Percentiles rank a stretch among this genome's conserved stretches.
Evolutionary conservation across 306 rosid species (phyloP).

Genomic region (Dalbergia cultrata): DNA sequence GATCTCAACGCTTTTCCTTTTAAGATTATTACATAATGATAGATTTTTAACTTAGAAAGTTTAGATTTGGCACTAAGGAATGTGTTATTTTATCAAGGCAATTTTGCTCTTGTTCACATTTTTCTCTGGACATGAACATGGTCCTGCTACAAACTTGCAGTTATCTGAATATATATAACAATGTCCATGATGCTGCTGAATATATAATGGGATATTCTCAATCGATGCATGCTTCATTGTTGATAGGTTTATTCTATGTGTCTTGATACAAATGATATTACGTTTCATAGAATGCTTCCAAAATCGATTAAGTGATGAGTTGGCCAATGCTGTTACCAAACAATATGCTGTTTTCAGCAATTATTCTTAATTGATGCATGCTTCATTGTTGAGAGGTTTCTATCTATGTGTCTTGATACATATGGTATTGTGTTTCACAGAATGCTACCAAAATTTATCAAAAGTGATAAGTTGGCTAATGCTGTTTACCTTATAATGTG

Average conservation of each 20-base stretch:
- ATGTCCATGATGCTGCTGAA: background rate
- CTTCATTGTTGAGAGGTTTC: background rate
- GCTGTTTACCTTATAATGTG: conserved; percentile 11
- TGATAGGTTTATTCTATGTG: background rate
- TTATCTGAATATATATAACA: too few species aligned
- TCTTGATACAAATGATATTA: background rate
- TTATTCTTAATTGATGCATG: conserved; percentile 10
- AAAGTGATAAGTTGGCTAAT: conserved; percentile 28
- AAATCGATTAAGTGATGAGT: background rate
- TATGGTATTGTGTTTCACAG: background rate
- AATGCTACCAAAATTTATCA: background rate
- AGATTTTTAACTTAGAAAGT: background rate
- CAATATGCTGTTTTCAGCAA: conserved; percentile 37
- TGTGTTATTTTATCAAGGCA: background rate
- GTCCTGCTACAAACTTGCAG: too few species aligned
- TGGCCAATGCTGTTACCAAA: conserved; percentile 28
- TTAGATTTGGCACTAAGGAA: background rate
- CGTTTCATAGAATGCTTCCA: background rate
- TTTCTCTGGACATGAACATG: too few species aligned
- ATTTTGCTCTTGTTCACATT: too few species aligned
- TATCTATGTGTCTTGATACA: background rate
- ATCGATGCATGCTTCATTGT: background rate
- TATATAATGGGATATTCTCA: background rate
- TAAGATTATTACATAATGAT: background rate
- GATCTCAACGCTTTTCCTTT: too few species aligned